Evolutionary conservation across 2,329 filamentous ascomycete genomes (phyloP), one percentile per base, ranked within the genome.

Genomic region (Aotearoamyces nothofagi): DNA sequence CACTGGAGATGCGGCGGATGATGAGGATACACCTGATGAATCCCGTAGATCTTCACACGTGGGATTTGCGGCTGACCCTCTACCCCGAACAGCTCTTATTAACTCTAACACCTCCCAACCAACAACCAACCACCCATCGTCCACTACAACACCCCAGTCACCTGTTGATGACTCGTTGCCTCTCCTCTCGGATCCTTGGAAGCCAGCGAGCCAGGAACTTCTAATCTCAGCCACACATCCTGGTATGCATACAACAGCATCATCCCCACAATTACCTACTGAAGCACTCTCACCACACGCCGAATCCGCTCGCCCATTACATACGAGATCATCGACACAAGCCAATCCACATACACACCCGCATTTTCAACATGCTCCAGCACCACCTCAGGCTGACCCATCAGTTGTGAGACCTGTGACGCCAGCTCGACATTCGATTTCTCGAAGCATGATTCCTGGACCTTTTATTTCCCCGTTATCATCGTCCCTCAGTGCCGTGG

Each of bases 391-490:
- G 25, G 52, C 46, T 19, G 55, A 54, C 7, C n/a, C n/a, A n/a
- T n/a, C n/a, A n/a, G 44, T 46, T 29, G 48, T 43, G 27, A 38
- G 41, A 19, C 48, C 56, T 14, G 41, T 53, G n/a, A 53, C 53
- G 9, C 51, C 52, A 6, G 53, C 48, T 13, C 57, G 61, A 26
- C 56, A 60, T 37, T 63, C 62, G 1, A 56, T 68, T 11, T 57
- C 58, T 3, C 42, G 52, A 13, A 60, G 58, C 3, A 64, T 78
- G 20, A 57, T 68, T 4, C 65, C 64, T 4, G 67, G 67, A 1
- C 64, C 69, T 5, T 51, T 78, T 4, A 60, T 72, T 2, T 64
- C 65, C 16, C 69, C 74, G 0, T 54, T 78, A 1, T 71, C 65
- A 2, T 64, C 61, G 2, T 65, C 64, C 1, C 55, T 79, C 10